Conservation (phyloP, 1,139 yeast species). For the Yamadazyma dushanensis region DNA sequence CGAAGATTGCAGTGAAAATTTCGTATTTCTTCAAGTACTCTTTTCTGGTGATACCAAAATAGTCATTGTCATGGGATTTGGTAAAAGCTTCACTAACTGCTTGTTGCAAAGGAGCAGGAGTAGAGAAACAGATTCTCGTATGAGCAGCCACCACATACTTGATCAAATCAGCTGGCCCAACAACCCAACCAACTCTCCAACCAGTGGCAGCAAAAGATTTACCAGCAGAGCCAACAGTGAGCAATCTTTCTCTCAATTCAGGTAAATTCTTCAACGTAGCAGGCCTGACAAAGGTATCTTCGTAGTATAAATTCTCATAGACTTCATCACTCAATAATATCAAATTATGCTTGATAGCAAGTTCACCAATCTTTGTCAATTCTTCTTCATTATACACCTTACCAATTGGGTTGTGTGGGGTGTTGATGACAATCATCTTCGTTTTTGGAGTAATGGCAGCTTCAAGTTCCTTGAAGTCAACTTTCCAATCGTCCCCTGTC, state of each 20-base stretch:
- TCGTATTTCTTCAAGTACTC: constrained; percentile 70
- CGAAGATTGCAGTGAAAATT: constrained; percentile 73
- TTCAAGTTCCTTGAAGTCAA: constrained; percentile 77
- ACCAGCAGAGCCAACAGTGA: constrained; percentile 96
- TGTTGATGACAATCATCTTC: constrained; percentile 81
- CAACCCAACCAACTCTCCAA: constrained; percentile 96
- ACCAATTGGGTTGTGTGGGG: constrained; percentile 97
- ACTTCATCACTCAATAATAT: constrained; percentile 90
- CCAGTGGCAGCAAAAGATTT: constrained; percentile 98
- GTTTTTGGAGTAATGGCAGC: constrained; percentile 71
- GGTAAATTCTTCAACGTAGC: constrained; percentile 70
- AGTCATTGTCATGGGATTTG: constrained; percentile 59
- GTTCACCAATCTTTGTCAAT: constrained; percentile 67
- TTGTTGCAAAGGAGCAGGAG: constrained; percentile 93
- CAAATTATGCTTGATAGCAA: constrained; percentile 82
- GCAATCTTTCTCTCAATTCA: constrained; percentile 73
- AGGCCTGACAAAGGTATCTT: constrained; percentile 70
- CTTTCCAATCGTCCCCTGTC: constrained; percentile 81
- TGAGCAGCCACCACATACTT: constrained; percentile 87
- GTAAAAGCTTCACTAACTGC: constrained; percentile 80
- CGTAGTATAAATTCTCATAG: constrained; percentile 82
- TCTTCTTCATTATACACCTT: constrained; percentile 80
- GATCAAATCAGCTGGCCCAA: constrained; percentile 81
- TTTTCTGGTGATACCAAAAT: constrained; percentile 67
- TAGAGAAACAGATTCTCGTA: constrained; percentile 85